Evolutionary conservation across 495 filamentous ascomycete species (phyloP), one percentile per base, ranked within the genome.

Genomic region (Talaromyces thailandensis): DNA sequence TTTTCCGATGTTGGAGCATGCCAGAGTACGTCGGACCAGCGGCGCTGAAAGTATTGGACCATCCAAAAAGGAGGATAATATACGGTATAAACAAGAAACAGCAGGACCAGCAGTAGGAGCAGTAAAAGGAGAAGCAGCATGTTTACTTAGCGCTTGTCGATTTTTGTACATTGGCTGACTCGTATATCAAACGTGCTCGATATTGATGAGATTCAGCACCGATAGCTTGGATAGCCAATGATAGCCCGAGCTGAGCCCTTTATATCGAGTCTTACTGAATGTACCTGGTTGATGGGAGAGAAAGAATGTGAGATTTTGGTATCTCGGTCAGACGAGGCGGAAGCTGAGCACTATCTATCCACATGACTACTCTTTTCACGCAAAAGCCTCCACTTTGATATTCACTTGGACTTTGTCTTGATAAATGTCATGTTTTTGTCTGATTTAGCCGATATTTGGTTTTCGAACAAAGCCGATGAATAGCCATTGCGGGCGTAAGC

Each of bases 21-120:
- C 77, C 84, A 95, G 50, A 95, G 79, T 21, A 93, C 85, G 67
- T 90, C 84, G 6, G 90, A 89, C 83, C 86, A 91, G 31, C 81
- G 84, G 63, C 74, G 76, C 66, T 87, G 80, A 63, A 92, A 82
- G 72, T 86, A 87, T 40, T 74, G 72, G 69, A 96, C 85, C 9
- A 95, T 69, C 6, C 81, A 65, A 9, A 62, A 64, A 0, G 91
- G 91, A 0, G 91, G 91, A 67, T 90, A 89, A 79, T 96, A 95
- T 37, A 87, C 74, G 16, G 85, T 66, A 68, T 84, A 82, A 66
- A 92, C 73, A 11, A 88, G 12, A 32, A 11, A 31, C 7, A 61
- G 12, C 6, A 48, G 12, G 6, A 32, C 18, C 25, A 52, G 25
- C n/a, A 61, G 24, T n/a, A 52, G 37, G 14, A 51, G 29, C 23